Evolutionary conservation across 148 eudicot species (phyloP).

Genomic region (Cornus controversa): DNA sequence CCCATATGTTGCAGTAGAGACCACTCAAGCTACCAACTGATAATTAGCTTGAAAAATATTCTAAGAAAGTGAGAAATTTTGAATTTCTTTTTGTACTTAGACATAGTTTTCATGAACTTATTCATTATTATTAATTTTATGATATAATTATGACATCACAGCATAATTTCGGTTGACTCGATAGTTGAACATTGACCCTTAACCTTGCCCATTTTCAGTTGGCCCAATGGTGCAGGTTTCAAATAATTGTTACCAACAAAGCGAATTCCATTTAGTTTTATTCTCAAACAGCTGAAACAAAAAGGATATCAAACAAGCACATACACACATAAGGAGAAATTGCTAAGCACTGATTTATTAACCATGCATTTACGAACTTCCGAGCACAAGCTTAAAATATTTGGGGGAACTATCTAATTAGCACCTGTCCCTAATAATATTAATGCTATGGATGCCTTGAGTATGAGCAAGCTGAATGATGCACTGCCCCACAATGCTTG

Average conservation of each 20-base stretch:
- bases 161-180: too few species aligned
- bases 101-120: too few species aligned
- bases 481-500: slow-evolving; percentile 97
- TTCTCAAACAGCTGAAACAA: neutral
- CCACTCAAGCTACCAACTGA: too few species aligned
- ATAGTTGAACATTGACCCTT: too few species aligned
- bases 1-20: too few species aligned
- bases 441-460: slow-evolving; percentile 73
- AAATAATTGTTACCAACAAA: neutral
- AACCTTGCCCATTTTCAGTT: too few species aligned
- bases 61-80: too few species aligned
- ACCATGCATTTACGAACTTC: neutral
- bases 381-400: slow-evolving; percentile 7
- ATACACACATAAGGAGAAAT: neutral
- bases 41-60: too few species aligned
- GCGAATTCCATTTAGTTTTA: neutral
- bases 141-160: too few species aligned
- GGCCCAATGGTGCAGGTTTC: too few species aligned
- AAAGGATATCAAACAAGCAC: neutral
- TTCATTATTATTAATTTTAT: too few species aligned
- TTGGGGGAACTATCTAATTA: slow-evolving; percentile 7
- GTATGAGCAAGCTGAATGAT: slow-evolving; percentile 79
- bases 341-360: neutral
- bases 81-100: too few species aligned
- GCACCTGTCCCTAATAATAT: slow-evolving; percentile 89